phyloP scores from a whole-genome alignment of 139 green algal genomes.

The Chlorella ohadii region DNA sequence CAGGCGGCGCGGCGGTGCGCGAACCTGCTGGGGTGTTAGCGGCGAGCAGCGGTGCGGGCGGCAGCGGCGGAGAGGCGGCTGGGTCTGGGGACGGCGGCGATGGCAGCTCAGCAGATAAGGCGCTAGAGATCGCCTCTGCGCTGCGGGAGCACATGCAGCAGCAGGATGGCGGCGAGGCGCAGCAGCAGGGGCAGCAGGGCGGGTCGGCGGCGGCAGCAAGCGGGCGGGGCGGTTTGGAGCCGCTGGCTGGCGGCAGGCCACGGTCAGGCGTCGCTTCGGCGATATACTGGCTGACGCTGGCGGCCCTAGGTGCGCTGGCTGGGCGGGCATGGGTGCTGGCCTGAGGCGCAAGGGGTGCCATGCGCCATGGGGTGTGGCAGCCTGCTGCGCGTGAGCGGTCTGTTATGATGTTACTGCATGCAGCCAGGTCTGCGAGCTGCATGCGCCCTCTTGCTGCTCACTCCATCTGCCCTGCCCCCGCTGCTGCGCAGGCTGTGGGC shows the following conservation, averaged over 20 bases:
- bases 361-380: no score
- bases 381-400: no score
- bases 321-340: no score
- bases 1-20: neutral
- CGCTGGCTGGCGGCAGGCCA: neutral
- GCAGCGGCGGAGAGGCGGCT: no score
- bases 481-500: neutral
- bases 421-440: neutral
- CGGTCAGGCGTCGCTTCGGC: no score
- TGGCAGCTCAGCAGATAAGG: neutral
- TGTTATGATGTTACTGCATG: no score
- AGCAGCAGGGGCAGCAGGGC: neutral
- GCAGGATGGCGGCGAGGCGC: neutral
- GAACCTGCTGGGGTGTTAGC: neutral
- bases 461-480: neutral
- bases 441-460: neutral
- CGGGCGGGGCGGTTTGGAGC: neutral
- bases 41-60: neutral
- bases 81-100: neutral
- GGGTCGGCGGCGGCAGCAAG: neutral
- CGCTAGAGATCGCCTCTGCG: constrained; percentile 11
- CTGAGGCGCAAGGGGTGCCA: no score
- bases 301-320: neutral
- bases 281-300: neutral
- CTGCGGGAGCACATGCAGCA: constrained; percentile 19